phyloP scores from a whole-genome alignment of 2,329 filamentous ascomycete genomes.

The Cordyceps cateniannulata region DNA sequence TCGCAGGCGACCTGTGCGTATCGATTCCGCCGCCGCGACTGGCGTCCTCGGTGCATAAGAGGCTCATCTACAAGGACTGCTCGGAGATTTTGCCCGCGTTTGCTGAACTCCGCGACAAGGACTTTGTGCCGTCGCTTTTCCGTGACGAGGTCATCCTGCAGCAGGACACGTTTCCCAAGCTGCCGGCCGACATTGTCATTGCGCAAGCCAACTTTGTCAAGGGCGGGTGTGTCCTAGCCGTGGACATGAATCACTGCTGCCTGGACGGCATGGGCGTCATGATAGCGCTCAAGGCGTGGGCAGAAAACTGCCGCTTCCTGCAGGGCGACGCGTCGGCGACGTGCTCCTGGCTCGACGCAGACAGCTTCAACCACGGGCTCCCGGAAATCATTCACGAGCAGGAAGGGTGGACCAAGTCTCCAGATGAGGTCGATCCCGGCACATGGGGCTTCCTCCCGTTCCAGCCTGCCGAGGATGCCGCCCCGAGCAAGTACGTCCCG shows the following conservation, averaged over 20 bases:
- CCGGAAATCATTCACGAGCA: conserved; percentile 23
- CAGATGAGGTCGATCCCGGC: conserved; percentile 21
- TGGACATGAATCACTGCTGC: conserved; percentile 21
- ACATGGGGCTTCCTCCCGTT: conserved; percentile 24
- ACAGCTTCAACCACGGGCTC: conserved; percentile 25
- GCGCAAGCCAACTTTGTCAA: conserved; percentile 27
- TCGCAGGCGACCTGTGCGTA: conserved; percentile 18
- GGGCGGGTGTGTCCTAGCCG: conserved; percentile 24
- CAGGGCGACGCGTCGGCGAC: conserved; percentile 20
- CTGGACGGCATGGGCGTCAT: conserved; percentile 25
- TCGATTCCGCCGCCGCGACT: conserved; percentile 17
- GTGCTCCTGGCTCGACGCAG: conserved; percentile 23
- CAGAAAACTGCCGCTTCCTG: conserved; percentile 24
- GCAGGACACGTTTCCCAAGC: conserved; percentile 18
- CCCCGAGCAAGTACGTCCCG: background rate
- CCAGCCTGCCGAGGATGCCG: conserved; percentile 11
- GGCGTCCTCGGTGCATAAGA: conserved; percentile 9
- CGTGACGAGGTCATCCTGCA: conserved; percentile 21
- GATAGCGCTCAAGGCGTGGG: conserved; percentile 23
- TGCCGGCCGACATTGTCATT: conserved; percentile 23
- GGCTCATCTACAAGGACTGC: conserved; percentile 22
- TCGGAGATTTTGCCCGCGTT: conserved; percentile 21
- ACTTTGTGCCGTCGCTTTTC: conserved; percentile 23
- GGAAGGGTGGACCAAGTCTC: conserved; percentile 17
- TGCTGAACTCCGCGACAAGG: conserved; percentile 18